phyloP scores from a whole-genome alignment of 202 grass and related monocot species.

The Zizania palustris region DNA sequence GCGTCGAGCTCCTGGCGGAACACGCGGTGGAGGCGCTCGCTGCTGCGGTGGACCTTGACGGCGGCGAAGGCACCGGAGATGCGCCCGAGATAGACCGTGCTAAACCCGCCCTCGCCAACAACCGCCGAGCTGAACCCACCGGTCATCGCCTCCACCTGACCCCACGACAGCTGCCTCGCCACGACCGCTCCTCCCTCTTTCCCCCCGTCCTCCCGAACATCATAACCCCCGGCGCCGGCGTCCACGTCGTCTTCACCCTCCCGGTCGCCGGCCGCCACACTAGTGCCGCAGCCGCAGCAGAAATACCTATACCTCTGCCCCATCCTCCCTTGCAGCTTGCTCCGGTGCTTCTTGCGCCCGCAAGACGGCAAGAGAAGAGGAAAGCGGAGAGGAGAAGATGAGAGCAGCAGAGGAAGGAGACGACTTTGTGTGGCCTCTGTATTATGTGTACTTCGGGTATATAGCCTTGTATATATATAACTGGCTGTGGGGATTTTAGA shows the following conservation, averaged over 20 bases:
- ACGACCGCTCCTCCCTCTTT: slow-evolving; percentile 17
- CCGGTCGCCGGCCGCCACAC: slow-evolving; percentile 35
- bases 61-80: slow-evolving; percentile 59
- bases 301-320: slow-evolving; percentile 60
- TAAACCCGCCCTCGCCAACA: slow-evolving; percentile 90
- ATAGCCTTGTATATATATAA: slow-evolving; percentile 45
- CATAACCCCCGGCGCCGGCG: not conserved
- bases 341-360: slow-evolving; percentile 19
- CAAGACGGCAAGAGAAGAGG: not conserved
- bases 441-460: slow-evolving; percentile 35
- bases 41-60: slow-evolving; percentile 89
- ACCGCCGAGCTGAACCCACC: slow-evolving; percentile 65
- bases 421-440: slow-evolving; percentile 35
- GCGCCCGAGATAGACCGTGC: slow-evolving; percentile 85
- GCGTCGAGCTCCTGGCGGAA: slow-evolving; percentile 86
- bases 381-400: not conserved
- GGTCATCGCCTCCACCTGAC: slow-evolving; percentile 79
- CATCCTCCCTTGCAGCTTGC: slow-evolving; percentile 29
- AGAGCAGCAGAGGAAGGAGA: not conserved
- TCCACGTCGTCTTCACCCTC: slow-evolving; percentile 44
- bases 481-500: slow-evolving; percentile 23
- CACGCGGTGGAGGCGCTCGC: slow-evolving; percentile 85
- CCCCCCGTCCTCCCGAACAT: slow-evolving; percentile 10
- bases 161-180: slow-evolving; percentile 55
- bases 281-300: slow-evolving; percentile 54